Conservation (phyloP, 805 yeast species). For the Cyberlindnera americana region DNA sequence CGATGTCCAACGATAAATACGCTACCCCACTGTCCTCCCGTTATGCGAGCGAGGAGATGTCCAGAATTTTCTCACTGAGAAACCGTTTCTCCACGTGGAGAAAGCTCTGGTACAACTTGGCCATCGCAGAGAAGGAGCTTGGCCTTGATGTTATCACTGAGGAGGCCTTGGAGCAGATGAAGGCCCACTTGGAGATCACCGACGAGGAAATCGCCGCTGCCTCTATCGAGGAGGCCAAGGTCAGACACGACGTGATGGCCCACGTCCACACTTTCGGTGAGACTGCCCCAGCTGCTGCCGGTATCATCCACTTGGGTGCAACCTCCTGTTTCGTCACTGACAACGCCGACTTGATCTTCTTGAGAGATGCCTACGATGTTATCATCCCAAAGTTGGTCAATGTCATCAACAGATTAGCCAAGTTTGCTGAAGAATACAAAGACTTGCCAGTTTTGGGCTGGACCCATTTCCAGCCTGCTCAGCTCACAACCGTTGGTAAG, state of each 20-base stretch:
- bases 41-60: constrained; percentile 98
- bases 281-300: constrained; percentile 93
- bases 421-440: constrained; percentile 88
- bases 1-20: constrained; percentile 59
- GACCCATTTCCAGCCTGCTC: constrained; percentile 99
- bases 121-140: constrained; percentile 90
- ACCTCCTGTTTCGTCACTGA: constrained; percentile 98
- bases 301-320: constrained; percentile 97
- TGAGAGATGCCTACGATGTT: constrained; percentile 92
- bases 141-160: constrained; percentile 84
- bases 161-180: constrained; percentile 88
- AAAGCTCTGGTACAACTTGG: constrained; percentile 92
- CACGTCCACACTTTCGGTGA: constrained; percentile 95
- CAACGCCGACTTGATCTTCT: constrained; percentile 94
- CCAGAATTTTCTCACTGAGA: constrained; percentile 84
- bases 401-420: constrained; percentile 83
- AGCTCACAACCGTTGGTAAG: constrained; percentile 97
- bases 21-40: constrained; percentile 93
- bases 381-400: constrained; percentile 93
- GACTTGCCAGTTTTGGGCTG: constrained; percentile 97
- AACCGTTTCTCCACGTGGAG: constrained; percentile 98
- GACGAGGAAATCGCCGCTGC: constrained; percentile 93
- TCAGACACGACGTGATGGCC: constrained; percentile 99
- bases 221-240: constrained; percentile 90
- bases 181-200: constrained; percentile 70